A percentile compares a stretch with the other conserved stretches of the same genome.
Evolutionary conservation across 805 yeast genomes (phyloP).

Genomic region (Debaryomyces prosopidis): DNA sequence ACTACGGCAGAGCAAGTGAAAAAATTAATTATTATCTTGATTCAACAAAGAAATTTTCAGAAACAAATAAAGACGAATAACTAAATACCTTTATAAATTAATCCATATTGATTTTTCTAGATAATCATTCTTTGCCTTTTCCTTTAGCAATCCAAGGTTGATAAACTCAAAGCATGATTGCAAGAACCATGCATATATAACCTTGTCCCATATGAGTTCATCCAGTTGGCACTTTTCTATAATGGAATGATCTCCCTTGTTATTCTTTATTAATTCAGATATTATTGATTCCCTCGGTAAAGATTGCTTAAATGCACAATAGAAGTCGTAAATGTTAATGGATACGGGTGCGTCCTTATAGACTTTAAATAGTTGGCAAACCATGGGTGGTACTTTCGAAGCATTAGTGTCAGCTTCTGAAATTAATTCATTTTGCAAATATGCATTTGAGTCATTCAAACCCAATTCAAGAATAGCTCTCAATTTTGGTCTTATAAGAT

Average conservation of each 20-base stretch:
- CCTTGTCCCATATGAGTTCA: slow-evolving; percentile 58
- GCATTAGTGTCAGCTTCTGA: slow-evolving; percentile 4
- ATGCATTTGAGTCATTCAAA: slow-evolving; percentile 29
- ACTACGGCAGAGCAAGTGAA: slow-evolving; percentile 10
- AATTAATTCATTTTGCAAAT: slow-evolving; percentile 17
- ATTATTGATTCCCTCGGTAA: slow-evolving; percentile 29
- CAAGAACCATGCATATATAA: slow-evolving; percentile 69
- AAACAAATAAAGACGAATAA: slow-evolving; percentile 8
- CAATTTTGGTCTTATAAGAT: slow-evolving; percentile 36
- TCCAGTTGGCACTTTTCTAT: slow-evolving; percentile 3
- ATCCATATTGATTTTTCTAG: slow-evolving; percentile 75
- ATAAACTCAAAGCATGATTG: slow-evolving; percentile 73
- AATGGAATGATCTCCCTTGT: background rate
- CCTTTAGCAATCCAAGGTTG: slow-evolving; percentile 66
- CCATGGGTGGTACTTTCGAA: slow-evolving; percentile 39
- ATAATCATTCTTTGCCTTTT: slow-evolving; percentile 60
- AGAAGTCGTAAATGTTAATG: slow-evolving; percentile 69
- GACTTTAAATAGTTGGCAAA: slow-evolving; percentile 60
- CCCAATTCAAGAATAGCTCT: slow-evolving; percentile 31
- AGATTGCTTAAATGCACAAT: slow-evolving; percentile 56
- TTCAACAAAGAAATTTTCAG: slow-evolving; percentile 4
- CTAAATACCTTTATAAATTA: slow-evolving; percentile 41
- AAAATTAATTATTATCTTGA: slow-evolving; percentile 6
- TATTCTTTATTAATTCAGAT: slow-evolving; percentile 12
- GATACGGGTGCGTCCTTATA: slow-evolving; percentile 77